Base-by-base conservation (phyloP, 1,139 yeast genomes). In the Geotrichum australiense region DNA sequence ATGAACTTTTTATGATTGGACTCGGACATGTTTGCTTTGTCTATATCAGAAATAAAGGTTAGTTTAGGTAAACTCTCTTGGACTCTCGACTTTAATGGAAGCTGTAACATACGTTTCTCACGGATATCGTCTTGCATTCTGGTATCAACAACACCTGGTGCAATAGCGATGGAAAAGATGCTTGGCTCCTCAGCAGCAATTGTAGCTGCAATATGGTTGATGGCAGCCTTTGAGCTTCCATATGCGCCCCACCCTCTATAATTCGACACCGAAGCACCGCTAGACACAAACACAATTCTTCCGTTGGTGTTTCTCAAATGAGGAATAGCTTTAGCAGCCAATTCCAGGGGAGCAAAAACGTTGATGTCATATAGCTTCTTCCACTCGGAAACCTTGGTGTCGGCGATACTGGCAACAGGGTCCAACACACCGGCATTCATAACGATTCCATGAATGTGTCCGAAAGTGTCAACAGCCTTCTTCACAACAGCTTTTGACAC, bases 81-180 rank as follows among this genome's bases (percentile, higher is more conserved):
- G 18, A 7, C 12, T 10, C 3, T 20, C 15, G n/a, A 20, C 8
- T 22, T 28, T 3, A n/a, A 4, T 10, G 11, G 19, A 25, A 7
- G 10, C 11, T 15, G 23, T 5, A 31, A 37, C 39, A 43, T 47
- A 53, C 59, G 61, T 30, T 57, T 64, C 19, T 74, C 79, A 55
- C 96, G 74, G 45, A 89, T 86, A 45, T 75, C 79, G 10, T 54
- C 57, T 63, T 89, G 97, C 96, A 89, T 89, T 16, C 66, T 69
- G 0, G 97, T 87, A 57, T 83, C 86, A 2, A 89, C 96, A 1
- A 85, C 94, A 3, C 97, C 97, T 0, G 97, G 97, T 2, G 95
- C 96, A 19, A 89, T 70, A 0, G 95, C 69, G 8, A 85, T 64
- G 3, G 83, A 69, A 37, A 66, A 65, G 16, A 87, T 65, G 0